Conservation (phyloP, 345 rosid species). For the Garcia nutans region DNA sequence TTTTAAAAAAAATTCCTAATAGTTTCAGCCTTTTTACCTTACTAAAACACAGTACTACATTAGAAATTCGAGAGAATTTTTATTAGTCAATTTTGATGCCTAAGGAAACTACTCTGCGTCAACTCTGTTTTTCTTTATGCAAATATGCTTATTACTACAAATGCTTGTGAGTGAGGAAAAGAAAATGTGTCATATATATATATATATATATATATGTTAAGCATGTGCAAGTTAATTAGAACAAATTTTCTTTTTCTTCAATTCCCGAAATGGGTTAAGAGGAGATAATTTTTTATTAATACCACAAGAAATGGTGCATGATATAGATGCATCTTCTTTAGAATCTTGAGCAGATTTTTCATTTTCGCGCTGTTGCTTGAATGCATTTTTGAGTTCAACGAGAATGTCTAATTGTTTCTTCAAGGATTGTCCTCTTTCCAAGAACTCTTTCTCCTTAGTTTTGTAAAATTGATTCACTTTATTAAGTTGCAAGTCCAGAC, state of each 20-base stretch:
- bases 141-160: too few species aligned
- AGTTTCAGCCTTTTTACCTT: too few species aligned
- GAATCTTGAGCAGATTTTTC: constrained; percentile 51
- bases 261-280: background rate
- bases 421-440: constrained; percentile 82
- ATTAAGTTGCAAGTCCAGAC: constrained; percentile 86
- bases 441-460: constrained; percentile 79
- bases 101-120: too few species aligned
- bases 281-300: constrained; percentile 4
- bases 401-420: constrained; percentile 91
- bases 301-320: constrained; percentile 82
- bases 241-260: background rate
- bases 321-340: constrained; percentile 72
- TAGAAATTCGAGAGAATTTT: too few species aligned
- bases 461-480: constrained; percentile 88
- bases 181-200: constrained; percentile 13
- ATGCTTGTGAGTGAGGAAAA: background rate
- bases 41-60: too few species aligned
- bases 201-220: background rate
- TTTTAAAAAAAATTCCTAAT: too few species aligned
- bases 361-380: constrained; percentile 47
- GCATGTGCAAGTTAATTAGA: background rate
- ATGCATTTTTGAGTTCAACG: constrained; percentile 58
- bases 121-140: background rate
- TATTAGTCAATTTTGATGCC: too few species aligned